Conservation (phyloP, 257 asterid genomes). For the Prunella vulgaris region DNA sequence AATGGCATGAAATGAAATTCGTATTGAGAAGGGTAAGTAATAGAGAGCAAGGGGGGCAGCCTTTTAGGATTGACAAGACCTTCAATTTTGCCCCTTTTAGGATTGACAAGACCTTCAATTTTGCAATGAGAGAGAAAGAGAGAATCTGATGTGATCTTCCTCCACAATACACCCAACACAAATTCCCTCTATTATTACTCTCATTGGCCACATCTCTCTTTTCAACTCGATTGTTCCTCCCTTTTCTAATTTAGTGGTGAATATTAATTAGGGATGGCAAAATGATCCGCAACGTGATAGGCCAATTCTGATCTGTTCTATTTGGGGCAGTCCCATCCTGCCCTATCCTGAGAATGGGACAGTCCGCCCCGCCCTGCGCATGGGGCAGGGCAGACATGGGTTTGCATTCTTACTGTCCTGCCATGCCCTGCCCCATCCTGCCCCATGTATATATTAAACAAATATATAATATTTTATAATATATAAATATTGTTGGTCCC, state of each 20-base stretch:
- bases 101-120: conserved; percentile 46
- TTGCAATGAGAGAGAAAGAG: conserved; percentile 19
- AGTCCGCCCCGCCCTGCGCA: too few species aligned
- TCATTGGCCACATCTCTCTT: not conserved
- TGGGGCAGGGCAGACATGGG: too few species aligned
- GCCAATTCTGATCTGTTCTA: too few species aligned
- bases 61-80: conserved; percentile 53
- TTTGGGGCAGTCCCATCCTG: too few species aligned
- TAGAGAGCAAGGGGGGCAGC: conserved; percentile 20
- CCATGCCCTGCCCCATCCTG: too few species aligned
- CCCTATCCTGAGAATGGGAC: too few species aligned
- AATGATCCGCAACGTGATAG: too few species aligned
- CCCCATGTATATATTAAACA: too few species aligned
- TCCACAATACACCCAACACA: conserved; percentile 21
- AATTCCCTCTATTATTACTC: conserved; percentile 25
- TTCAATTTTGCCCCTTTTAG: conserved; percentile 33
- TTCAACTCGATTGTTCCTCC: not conserved
- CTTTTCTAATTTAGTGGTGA: not conserved
- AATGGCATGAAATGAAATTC: conserved; percentile 33
- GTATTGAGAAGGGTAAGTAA: conserved; percentile 30
- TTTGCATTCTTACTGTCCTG: too few species aligned
- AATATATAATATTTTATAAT: too few species aligned
- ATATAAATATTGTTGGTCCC: too few species aligned
- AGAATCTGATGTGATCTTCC: conserved; percentile 48
- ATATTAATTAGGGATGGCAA: not conserved